Conservation (phyloP, 805 yeast species). For the Metschnikowia lochheadii region DNA sequence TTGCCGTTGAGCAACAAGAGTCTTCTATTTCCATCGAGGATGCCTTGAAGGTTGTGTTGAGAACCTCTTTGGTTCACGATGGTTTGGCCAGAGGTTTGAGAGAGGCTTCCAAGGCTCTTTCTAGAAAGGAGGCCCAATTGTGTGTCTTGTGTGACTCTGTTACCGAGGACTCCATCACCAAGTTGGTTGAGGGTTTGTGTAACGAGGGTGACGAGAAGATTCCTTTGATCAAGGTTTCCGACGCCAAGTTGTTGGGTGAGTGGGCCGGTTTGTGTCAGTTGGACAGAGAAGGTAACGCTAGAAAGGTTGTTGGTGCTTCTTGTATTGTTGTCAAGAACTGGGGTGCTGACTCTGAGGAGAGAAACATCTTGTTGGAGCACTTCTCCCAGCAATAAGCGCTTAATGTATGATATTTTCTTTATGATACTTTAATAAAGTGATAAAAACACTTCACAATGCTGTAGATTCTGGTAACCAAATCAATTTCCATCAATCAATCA, state of each 20-base stretch:
- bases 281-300: slow-evolving; percentile 99
- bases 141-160: slow-evolving; percentile 97
- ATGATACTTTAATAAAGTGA: not conserved
- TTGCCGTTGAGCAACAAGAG: slow-evolving; percentile 82
- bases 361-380: slow-evolving; percentile 93
- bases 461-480: no score
- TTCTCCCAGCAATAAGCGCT: slow-evolving; percentile 74
- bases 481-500: no score
- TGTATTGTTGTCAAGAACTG: slow-evolving; percentile 99
- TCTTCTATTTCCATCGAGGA: slow-evolving; percentile 94
- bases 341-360: slow-evolving; percentile 99
- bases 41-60: slow-evolving; percentile 95
- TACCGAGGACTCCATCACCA: slow-evolving; percentile 94
- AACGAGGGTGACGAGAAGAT: slow-evolving; percentile 95
- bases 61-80: slow-evolving; percentile 96
- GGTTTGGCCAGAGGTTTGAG: slow-evolving; percentile 99
- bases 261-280: slow-evolving; percentile 99
- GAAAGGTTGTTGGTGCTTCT: slow-evolving; percentile 99
- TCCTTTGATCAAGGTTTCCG: slow-evolving; percentile 98
- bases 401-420: not conserved
- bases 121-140: slow-evolving; percentile 96
- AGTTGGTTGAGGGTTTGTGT: slow-evolving; percentile 98
- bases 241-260: slow-evolving; percentile 99
- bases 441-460: not conserved
- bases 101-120: slow-evolving; percentile 98